Base-by-base conservation (phyloP, 2,329 filamentous ascomycete species). In the Elsinoe perseae region DNA sequence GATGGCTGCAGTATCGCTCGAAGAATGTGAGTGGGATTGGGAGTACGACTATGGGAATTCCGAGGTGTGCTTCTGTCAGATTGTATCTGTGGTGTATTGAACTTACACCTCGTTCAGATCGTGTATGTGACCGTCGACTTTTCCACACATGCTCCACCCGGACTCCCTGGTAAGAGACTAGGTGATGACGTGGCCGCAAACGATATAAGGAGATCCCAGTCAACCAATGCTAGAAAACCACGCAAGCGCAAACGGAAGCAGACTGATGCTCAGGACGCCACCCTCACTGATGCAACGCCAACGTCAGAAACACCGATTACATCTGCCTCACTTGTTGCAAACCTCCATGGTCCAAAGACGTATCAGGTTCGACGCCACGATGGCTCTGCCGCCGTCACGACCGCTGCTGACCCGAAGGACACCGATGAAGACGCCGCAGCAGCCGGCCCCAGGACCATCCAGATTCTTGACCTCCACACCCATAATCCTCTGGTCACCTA, bases 401-500 rank as follows among this genome's bases (percentile, higher is more conserved):
- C 50, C 30, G 36, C 42, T 27, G 50, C 63, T 62, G 53, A 53
- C 57, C 9, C 64, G 56, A 5, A 58, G 58, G 36, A 62, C 50
- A 36, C 64, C 58, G 10, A 65, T 67, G 50, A 65, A 64, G 9
- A 65, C 59, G 16, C 54, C 64, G 42, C 57, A 67, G 32, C 40
- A 12, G 9, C 66, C 67, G 53, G 68, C 61, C 59, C 63, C 65
- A 58, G 44, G 63, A 65, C 32, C 60, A 61, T 95, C 4, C 89
- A 95, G 66, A 84, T 96, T 52, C 76, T 93, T n/a, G 89, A 89
- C 25, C 77, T 96, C 2, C 86, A 95, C 69, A 85, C 85, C 1
- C 65, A 73, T 2, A 85, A 87, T 50, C 92, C 92, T 0, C 74
- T 95, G 25, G 78, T 95, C 58, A 86, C 86, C 20, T 95, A 95